A percentile compares a stretch with the other conserved stretches of the same genome.
Evolutionary conservation across 75 land plant genomes (phyloP).

Genomic region (Cunninghamia lanceolata): DNA sequence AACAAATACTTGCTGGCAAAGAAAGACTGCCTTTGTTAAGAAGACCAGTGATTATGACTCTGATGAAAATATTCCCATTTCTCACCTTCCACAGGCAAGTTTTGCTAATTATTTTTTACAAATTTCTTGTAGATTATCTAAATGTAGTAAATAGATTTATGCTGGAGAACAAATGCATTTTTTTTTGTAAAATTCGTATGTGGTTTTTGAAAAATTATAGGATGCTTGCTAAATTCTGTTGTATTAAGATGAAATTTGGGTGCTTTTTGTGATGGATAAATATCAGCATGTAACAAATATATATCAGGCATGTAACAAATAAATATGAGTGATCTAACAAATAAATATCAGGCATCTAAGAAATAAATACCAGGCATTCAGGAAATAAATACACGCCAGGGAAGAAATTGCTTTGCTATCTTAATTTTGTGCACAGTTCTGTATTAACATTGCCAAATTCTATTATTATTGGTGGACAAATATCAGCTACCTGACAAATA

Average conservation of each 20-base stretch:
- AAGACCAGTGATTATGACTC: constrained; percentile 39
- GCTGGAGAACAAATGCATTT: not conserved
- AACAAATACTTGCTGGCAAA: not conserved
- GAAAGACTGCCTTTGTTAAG: constrained; percentile 16
- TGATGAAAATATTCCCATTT: constrained; percentile 17
- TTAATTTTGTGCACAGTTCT: not conserved
- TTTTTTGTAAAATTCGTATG: not conserved
- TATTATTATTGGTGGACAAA: too few species aligned
- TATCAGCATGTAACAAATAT: too few species aligned
- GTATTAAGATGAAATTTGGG: too few species aligned
- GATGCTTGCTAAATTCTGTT: too few species aligned
- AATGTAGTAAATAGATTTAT: not conserved
- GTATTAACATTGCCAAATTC: too few species aligned
- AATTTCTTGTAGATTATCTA: not conserved
- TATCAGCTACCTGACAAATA: too few species aligned
- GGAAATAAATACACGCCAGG: not conserved
- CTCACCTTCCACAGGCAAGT: constrained; percentile 36
- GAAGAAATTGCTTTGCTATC: not conserved
- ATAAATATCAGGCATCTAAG: not conserved
- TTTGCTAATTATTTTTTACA: not conserved
- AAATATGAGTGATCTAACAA: not conserved
- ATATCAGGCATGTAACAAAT: too few species aligned
- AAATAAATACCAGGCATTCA: too few species aligned
- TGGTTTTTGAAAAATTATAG: not conserved
- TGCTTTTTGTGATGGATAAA: too few species aligned